Percentiles rank a stretch among this genome's conserved stretches.
These are phyloP conservation scores for Mucor irregularis DNA, from an alignment of 371 early-diverging fungal genomes.

Conservation along the genomic window DNA sequence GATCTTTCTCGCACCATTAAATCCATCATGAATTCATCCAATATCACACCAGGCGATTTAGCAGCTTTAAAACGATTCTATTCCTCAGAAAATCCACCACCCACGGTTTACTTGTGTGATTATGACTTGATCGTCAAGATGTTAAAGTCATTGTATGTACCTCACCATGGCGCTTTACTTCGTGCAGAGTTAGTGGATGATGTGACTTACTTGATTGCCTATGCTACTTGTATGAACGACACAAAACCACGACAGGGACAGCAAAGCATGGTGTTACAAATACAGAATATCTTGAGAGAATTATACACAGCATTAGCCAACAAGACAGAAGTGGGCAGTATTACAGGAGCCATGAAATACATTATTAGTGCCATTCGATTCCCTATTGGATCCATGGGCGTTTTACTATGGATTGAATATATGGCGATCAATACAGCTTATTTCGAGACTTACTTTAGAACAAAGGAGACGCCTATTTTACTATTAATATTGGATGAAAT, in stretches of 20 bases:
- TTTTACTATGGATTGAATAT: constrained; percentile 66
- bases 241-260: constrained; percentile 22
- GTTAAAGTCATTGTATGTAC: constrained; percentile 49
- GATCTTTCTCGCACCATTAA: constrained; percentile 55
- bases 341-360: constrained; percentile 27
- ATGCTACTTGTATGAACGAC: constrained; percentile 54
- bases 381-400: constrained; percentile 57
- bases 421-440: constrained; percentile 60
- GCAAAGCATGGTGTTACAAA: constrained; percentile 12
- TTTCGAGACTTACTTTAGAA: constrained; percentile 68
- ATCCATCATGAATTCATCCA: constrained; percentile 52
- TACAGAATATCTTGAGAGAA: constrained; percentile 17
- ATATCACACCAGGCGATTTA: constrained; percentile 68
- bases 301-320: constrained; percentile 17
- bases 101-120: constrained; percentile 54
- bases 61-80: constrained; percentile 49
- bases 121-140: constrained; percentile 53
- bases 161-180: constrained; percentile 39
- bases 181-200: constrained; percentile 59
- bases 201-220: constrained; percentile 62
- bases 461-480: constrained; percentile 59
- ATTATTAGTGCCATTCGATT: constrained; percentile 32
- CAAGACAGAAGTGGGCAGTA: constrained; percentile 26
- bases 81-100: constrained; percentile 42
- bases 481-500: constrained; percentile 70